Evolutionary conservation across 2,329 filamentous ascomycete species (phyloP).

Genomic region (Gaeumannomyces tritici): DNA sequence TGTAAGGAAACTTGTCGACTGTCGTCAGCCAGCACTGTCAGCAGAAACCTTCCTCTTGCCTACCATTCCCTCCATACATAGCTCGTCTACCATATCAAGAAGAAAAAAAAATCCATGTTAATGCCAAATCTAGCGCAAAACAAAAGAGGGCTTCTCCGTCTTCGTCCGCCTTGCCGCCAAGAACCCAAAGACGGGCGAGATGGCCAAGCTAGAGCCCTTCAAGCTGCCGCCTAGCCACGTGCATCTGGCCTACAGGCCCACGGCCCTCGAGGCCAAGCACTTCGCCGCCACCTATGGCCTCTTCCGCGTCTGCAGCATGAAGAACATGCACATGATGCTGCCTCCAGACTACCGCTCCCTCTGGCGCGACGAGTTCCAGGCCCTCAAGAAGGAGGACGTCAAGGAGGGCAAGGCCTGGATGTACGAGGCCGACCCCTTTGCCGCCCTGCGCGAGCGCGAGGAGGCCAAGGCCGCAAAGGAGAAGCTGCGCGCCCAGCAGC

Average conservation of each 20-base stretch:
- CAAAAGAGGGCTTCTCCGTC: slow-evolving; percentile 64
- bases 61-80: not conserved
- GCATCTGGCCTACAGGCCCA: slow-evolving; percentile 65
- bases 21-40: slow-evolving; percentile 14
- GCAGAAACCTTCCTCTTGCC: not conserved
- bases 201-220: slow-evolving; percentile 68
- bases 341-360: slow-evolving; percentile 82
- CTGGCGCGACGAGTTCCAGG: slow-evolving; percentile 77
- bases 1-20: slow-evolving; percentile 29
- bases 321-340: slow-evolving; percentile 89
- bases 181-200: slow-evolving; percentile 76
- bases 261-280: slow-evolving; percentile 82
- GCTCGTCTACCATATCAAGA: not conserved
- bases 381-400: slow-evolving; percentile 71
- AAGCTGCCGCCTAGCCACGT: slow-evolving; percentile 69
- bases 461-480: slow-evolving; percentile 66
- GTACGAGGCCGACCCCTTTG: slow-evolving; percentile 93
- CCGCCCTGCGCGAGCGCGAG: slow-evolving; percentile 67
- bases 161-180: slow-evolving; percentile 67
- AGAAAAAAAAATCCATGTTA: not conserved
- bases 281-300: slow-evolving; percentile 87
- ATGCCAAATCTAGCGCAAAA: slow-evolving; percentile 40
- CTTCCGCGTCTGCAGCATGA: slow-evolving; percentile 88
- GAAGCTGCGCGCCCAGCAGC: slow-evolving; percentile 68
- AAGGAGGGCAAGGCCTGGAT: slow-evolving; percentile 76